A percentile compares a stretch with the other conserved stretches of the same genome.
Evolutionary conservation across 345 rosid genomes (phyloP).

Genomic region (Fremontodendron californicum): DNA sequence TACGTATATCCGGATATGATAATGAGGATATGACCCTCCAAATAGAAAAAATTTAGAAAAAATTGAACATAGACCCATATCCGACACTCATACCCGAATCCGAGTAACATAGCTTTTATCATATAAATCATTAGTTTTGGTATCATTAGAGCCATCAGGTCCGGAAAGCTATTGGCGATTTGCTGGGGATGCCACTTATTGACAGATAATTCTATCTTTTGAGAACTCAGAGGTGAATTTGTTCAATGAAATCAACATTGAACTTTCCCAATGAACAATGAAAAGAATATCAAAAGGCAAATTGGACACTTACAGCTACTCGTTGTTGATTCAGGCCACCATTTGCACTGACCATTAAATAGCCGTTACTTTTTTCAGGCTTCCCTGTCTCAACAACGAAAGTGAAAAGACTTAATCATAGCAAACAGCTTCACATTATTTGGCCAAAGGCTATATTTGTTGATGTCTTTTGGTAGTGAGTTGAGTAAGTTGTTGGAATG

Average conservation of each 20-base stretch:
- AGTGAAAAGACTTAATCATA: conserved; percentile 8
- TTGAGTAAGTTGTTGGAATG: too few relatives aligned
- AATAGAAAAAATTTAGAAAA: too few relatives aligned
- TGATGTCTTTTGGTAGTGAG: too few relatives aligned
- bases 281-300: conserved; percentile 1
- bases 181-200: not conserved
- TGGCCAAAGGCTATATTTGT: not conserved
- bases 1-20: too few relatives aligned
- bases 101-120: too few relatives aligned
- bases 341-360: conserved; percentile 76
- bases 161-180: not conserved
- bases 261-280: not conserved
- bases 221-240: not conserved
- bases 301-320: conserved; percentile 72
- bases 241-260: not conserved
- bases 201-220: not conserved
- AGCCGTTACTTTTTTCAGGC: conserved; percentile 51
- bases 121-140: not conserved
- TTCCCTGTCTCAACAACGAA: conserved; percentile 35
- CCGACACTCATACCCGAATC: too few relatives aligned
- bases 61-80: too few relatives aligned
- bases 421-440: not conserved
- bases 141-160: not conserved
- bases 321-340: conserved; percentile 97
- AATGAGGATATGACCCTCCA: too few relatives aligned